Percentiles rank a stretch among this genome's conserved stretches.
phyloP scores from a whole-genome alignment of 2,329 filamentous ascomycete species.

The Sordariomycetes sp. region DNA sequence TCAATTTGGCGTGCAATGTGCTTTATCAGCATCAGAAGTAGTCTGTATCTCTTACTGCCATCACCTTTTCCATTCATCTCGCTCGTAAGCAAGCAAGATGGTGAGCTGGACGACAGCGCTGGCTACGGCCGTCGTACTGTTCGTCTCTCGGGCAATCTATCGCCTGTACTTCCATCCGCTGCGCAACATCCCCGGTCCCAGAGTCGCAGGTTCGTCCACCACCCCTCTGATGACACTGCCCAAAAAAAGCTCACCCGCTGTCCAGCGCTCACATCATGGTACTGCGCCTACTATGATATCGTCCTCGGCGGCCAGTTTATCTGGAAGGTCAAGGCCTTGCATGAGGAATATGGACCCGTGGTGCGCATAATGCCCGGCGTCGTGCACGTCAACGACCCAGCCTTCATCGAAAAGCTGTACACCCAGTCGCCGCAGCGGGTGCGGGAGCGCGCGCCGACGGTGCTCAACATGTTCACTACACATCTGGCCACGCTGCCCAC shows the following conservation, averaged over 20 bases:
- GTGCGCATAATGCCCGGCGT: slow-evolving; percentile 12
- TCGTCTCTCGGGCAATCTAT: not conserved
- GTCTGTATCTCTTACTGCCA: no score
- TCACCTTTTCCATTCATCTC: no score
- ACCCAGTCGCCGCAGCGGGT: slow-evolving; percentile 4
- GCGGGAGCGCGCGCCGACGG: slow-evolving; percentile 7
- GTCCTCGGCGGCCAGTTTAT: slow-evolving; percentile 15
- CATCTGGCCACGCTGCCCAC: slow-evolving; percentile 10
- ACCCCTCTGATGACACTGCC: no score
- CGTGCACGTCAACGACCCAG: slow-evolving; percentile 13
- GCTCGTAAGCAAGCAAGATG: no score
- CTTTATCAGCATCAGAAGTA: no score
- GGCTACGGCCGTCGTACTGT: not conserved
- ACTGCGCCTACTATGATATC: slow-evolving; percentile 21
- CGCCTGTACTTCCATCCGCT: not conserved
- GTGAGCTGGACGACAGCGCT: no score
- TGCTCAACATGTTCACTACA: slow-evolving; percentile 3
- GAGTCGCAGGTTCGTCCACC: no score
- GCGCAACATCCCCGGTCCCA: not conserved
- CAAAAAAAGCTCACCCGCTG: no score
- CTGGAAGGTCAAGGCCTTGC: slow-evolving; percentile 17
- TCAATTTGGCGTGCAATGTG: no score
- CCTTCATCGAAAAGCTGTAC: slow-evolving; percentile 10
- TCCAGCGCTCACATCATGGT: slow-evolving; percentile 15
- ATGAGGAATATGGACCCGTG: slow-evolving; percentile 19